A percentile compares a stretch with the other conserved stretches of the same genome.
Evolutionary conservation across 441 rosid genomes (phyloP).

Genomic region (Pelargonium cotyledonis): DNA sequence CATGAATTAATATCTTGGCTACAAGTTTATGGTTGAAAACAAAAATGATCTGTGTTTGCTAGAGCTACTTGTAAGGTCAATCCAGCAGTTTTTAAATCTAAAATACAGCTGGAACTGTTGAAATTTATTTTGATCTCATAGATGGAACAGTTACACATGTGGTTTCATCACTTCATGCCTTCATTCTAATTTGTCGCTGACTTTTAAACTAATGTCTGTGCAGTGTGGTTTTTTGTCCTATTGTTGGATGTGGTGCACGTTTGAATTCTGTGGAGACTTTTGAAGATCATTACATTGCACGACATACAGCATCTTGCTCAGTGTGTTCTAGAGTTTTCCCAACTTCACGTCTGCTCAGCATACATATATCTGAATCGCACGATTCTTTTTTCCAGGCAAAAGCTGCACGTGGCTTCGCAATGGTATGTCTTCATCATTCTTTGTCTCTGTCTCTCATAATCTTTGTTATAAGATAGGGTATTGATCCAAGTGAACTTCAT

Average conservation of each 20-base stretch:
- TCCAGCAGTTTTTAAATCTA: background rate
- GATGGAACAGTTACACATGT: background rate
- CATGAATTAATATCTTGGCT: background rate
- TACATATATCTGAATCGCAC: slow-evolving; percentile 82
- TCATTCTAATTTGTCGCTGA: slow-evolving; percentile 5
- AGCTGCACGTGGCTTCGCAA: slow-evolving; percentile 71
- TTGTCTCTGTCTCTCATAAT: background rate
- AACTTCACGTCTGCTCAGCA: slow-evolving; percentile 68
- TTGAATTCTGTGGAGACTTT: slow-evolving; percentile 59
- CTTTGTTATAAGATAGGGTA: background rate
- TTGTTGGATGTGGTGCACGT: slow-evolving; percentile 65
- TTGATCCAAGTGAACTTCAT: background rate
- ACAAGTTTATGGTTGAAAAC: background rate
- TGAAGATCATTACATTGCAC: slow-evolving; percentile 77
- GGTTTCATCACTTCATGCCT: background rate
- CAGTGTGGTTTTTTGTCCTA: slow-evolving; percentile 77
- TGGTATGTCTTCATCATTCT: slow-evolving; percentile 42
- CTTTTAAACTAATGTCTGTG: slow-evolving; percentile 23
- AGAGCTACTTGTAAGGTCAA: background rate
- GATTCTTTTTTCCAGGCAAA: slow-evolving; percentile 95
- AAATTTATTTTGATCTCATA: background rate
- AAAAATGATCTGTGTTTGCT: background rate
- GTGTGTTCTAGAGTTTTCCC: slow-evolving; percentile 85
- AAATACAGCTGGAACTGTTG: background rate
- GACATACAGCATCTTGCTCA: slow-evolving; percentile 83